Evolutionary conservation across 805 yeast species (phyloP).

Genomic region (Candida railenensis): DNA sequence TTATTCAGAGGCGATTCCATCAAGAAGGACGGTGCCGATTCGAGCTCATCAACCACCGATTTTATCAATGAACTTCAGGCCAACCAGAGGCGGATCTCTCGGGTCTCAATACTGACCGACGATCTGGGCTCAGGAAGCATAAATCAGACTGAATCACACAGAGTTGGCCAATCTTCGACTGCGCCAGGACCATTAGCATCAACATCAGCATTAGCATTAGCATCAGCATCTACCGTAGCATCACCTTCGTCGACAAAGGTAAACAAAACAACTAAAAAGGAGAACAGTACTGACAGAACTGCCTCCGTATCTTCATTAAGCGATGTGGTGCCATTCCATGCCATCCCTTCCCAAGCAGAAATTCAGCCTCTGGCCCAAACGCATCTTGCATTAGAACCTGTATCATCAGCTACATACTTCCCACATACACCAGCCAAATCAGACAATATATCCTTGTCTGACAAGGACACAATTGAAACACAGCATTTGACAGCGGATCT

Average conservation of each 20-base stretch:
- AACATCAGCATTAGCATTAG: not conserved
- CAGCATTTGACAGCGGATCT: slow-evolving; percentile 51
- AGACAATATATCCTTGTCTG: not conserved
- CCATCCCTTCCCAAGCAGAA: no score
- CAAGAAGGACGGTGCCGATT: not conserved
- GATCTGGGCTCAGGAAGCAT: not conserved
- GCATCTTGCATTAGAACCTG: slow-evolving; percentile 46
- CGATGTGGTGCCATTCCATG: no score
- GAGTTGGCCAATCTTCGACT: no score
- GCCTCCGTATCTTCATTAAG: no score
- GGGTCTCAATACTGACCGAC: not conserved
- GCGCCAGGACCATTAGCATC: not conserved
- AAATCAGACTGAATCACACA: not conserved
- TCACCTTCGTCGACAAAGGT: no score
- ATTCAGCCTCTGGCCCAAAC: no score
- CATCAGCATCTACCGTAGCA: not conserved
- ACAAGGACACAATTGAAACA: slow-evolving; percentile 10
- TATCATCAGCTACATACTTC: slow-evolving; percentile 68
- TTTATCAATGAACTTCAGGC: not conserved
- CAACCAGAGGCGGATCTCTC: not conserved
- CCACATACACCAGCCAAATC: slow-evolving; percentile 54
- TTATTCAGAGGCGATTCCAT: slow-evolving; percentile 41
- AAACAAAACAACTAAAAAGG: no score
- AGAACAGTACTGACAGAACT: no score
- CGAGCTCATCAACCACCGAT: not conserved